phyloP scores from a whole-genome alignment of 208 protist species.

The Acanthamoeba triangularis region DNA sequence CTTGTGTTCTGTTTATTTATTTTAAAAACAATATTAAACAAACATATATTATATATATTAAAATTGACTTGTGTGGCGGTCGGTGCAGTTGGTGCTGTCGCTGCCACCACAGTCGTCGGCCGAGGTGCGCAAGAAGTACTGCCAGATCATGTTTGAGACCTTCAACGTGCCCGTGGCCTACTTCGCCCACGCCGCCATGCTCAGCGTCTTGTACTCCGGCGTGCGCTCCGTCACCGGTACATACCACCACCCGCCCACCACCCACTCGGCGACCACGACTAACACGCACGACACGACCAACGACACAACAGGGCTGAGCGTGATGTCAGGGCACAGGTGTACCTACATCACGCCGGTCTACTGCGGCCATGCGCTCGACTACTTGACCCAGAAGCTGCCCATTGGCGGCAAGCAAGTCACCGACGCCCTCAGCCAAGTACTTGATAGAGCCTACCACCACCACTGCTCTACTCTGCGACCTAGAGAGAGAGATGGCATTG shows the following conservation, averaged over 20 bases:
- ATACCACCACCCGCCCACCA: too few species aligned
- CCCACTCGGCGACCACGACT: too few species aligned
- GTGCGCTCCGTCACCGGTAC: not conserved
- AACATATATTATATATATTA: too few species aligned
- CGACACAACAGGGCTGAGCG: not conserved
- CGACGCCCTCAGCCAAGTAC: not conserved
- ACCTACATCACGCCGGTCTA: slow-evolving; percentile 40
- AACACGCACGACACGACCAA: not conserved
- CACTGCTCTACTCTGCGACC: too few species aligned
- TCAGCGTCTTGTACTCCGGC: not conserved
- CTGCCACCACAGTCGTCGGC: not conserved
- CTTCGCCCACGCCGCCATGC: not conserved
- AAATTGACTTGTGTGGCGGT: not conserved
- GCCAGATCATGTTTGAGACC: not conserved
- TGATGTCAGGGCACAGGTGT: not conserved
- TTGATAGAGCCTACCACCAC: too few species aligned
- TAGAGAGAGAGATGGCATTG: not conserved
- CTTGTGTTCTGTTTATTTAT: not conserved
- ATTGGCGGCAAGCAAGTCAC: not conserved
- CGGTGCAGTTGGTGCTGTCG: not conserved
- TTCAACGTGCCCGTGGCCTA: not conserved
- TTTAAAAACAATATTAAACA: not conserved
- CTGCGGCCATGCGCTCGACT: not conserved
- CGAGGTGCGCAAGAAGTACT: not conserved
- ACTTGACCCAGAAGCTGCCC: not conserved